Evolutionary conservation across 2,329 filamentous ascomycete genomes (phyloP).

Genomic region (Lecanicillium sp.): DNA sequence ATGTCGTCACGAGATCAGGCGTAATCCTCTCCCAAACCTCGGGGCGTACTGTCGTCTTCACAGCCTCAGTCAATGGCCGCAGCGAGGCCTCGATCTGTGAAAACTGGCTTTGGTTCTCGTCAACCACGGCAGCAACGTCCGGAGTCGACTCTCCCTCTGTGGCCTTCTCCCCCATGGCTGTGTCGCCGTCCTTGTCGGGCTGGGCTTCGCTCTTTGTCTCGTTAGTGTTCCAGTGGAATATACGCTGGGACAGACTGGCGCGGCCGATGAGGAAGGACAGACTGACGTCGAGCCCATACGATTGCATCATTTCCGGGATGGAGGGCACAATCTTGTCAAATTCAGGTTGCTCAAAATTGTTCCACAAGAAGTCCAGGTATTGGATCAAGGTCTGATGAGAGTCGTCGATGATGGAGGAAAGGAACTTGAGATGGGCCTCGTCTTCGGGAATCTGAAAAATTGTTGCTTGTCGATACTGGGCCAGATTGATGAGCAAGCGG

Average conservation of each 20-base stretch:
- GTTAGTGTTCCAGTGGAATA: slow-evolving; percentile 38
- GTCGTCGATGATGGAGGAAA: slow-evolving; percentile 85
- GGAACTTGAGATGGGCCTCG: slow-evolving; percentile 77
- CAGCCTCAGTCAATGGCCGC: slow-evolving; percentile 64
- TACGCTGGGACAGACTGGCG: slow-evolving; percentile 62
- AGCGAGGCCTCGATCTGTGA: slow-evolving; percentile 38
- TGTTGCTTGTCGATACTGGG: slow-evolving; percentile 84
- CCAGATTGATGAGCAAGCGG: slow-evolving; percentile 80
- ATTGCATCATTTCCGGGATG: slow-evolving; percentile 64
- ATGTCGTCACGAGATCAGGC: slow-evolving; percentile 78
- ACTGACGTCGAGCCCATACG: slow-evolving; percentile 73
- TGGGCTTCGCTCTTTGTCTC: slow-evolving; percentile 25
- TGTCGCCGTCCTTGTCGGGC: slow-evolving; percentile 52
- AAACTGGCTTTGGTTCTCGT: slow-evolving; percentile 22
- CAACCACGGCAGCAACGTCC: slow-evolving; percentile 23
- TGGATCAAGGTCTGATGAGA: slow-evolving; percentile 79
- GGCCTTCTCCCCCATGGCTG: slow-evolving; percentile 39
- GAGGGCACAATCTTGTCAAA: slow-evolving; percentile 76
- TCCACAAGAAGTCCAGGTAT: slow-evolving; percentile 82
- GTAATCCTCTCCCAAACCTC: slow-evolving; percentile 65
- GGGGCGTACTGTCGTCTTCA: slow-evolving; percentile 55
- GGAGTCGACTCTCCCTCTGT: slow-evolving; percentile 22
- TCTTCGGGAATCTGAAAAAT: slow-evolving; percentile 67
- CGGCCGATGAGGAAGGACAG: slow-evolving; percentile 82
- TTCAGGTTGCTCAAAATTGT: slow-evolving; percentile 66